A percentile compares a stretch with the other conserved stretches of the same genome.
These are phyloP conservation scores for Mentha longifolia DNA, from an alignment of 257 asterid species.

Conservation along the genomic window DNA sequence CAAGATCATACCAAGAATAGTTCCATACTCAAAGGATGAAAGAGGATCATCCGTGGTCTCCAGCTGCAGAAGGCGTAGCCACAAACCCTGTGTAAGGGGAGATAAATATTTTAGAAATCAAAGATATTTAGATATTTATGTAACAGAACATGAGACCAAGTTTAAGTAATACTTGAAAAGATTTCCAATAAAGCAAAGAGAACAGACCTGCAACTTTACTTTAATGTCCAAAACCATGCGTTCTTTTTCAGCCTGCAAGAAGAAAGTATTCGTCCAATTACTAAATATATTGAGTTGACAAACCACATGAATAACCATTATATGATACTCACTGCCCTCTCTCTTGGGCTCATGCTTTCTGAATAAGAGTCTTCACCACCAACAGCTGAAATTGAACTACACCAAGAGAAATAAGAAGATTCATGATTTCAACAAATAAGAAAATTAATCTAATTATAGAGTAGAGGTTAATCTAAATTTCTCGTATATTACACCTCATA, in stretches of 20 bases:
- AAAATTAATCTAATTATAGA: constrained; percentile 27
- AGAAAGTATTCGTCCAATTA: constrained; percentile 27
- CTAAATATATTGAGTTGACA: constrained; percentile 8
- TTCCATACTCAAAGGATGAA: constrained; percentile 96
- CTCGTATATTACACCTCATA: constrained; percentile 54
- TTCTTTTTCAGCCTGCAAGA: constrained; percentile 87
- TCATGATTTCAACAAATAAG: constrained; percentile 25
- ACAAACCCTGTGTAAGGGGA: constrained; percentile 69
- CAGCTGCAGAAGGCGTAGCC: constrained; percentile 92
- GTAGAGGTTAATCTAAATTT: constrained; percentile 32
- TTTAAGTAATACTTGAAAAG: background rate
- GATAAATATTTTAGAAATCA: constrained; percentile 17
- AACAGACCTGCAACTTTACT: constrained; percentile 92
- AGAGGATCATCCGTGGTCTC: constrained; percentile 97
- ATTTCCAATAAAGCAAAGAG: constrained; percentile 24
- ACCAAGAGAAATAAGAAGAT: constrained; percentile 27
- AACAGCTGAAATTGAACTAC: constrained; percentile 69
- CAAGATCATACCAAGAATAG: constrained; percentile 79
- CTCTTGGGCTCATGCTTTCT: constrained; percentile 90
- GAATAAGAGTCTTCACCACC: constrained; percentile 68
- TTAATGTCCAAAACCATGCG: constrained; percentile 96
- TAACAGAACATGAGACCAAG: constrained; percentile 16
- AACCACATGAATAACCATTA: constrained; percentile 29
- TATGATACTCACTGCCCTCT: constrained; percentile 76
- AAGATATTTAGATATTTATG: background rate